phyloP scores from a whole-genome alignment of 805 yeast genomes.

The Yamadazyma insecticola region DNA sequence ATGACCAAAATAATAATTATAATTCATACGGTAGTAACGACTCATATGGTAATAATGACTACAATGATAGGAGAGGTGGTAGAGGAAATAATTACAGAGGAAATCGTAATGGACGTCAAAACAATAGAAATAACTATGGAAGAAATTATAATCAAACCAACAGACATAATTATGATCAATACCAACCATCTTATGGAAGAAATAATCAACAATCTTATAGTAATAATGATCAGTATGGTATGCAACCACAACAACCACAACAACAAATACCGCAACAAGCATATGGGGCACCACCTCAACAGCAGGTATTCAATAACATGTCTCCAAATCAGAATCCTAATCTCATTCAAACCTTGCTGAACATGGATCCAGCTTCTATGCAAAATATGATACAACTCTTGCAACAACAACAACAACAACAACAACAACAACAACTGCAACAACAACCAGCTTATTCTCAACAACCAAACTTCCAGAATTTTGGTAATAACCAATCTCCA shows the following conservation, averaged over 20 bases:
- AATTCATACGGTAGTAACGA: constrained; percentile 4
- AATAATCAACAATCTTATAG: not conserved
- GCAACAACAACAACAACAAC: constrained; percentile 24
- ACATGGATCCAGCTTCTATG: constrained; percentile 28
- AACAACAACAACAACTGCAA: constrained; percentile 12
- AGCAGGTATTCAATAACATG: constrained; percentile 1
- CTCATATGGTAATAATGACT: constrained; percentile 1
- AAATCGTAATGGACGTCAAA: constrained; percentile 6
- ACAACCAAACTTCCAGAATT: constrained; percentile 2
- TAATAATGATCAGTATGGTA: not conserved
- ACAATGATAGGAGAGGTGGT: constrained; percentile 1
- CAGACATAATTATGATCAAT: constrained; percentile 1
- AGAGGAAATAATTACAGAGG: constrained; percentile 11
- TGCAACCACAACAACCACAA: constrained; percentile 4
- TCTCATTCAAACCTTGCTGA: constrained; percentile 15
- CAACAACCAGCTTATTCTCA: constrained; percentile 5
- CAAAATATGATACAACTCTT: constrained; percentile 27
- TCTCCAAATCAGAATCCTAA: constrained; percentile 2
- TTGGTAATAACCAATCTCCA: constrained; percentile 1
- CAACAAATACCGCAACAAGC: constrained; percentile 4
- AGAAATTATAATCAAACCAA: not conserved
- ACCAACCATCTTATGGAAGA: not conserved
- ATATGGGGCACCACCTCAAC: not conserved
- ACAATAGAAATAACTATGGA: constrained; percentile 4
- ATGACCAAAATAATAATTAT: constrained; percentile 9